These are phyloP conservation scores for Adiantum capillusveneris DNA, from an alignment of 75 land plant genomes.

Conservation along the genomic window DNA sequence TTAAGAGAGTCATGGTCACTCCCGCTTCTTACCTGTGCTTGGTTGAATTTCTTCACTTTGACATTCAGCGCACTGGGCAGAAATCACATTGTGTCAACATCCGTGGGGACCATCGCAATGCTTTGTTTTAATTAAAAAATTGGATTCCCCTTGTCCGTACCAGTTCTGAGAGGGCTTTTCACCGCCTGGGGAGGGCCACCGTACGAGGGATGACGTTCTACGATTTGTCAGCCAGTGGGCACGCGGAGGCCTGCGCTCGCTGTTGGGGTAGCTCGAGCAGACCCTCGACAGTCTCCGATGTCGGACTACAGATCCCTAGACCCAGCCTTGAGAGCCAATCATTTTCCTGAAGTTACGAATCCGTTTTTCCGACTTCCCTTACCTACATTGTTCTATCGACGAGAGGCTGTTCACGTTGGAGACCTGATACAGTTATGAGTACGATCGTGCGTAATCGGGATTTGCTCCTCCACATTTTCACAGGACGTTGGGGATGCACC, in stretches of 20 bases:
- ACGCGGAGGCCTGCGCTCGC: neutral
- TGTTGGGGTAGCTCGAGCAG: neutral
- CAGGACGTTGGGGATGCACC: slow-evolving; percentile 12
- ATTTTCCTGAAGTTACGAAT: slow-evolving; percentile 16
- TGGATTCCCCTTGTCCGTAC: slow-evolving; percentile 31
- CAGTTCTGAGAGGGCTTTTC: slow-evolving; percentile 25
- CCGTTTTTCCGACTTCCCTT: slow-evolving; percentile 8
- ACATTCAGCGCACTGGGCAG: slow-evolving; percentile 36
- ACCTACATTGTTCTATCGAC: slow-evolving; percentile 8
- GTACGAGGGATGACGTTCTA: slow-evolving; percentile 11
- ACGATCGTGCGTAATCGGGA: neutral
- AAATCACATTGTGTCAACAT: slow-evolving; percentile 41
- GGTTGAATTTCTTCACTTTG: slow-evolving; percentile 14
- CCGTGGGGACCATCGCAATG: slow-evolving; percentile 19
- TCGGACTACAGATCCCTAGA: neutral
- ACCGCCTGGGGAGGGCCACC: slow-evolving; percentile 16
- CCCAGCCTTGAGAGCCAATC: slow-evolving; percentile 4
- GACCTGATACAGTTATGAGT: slow-evolving; percentile 12
- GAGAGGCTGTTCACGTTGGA: slow-evolving; percentile 14
- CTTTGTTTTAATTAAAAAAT: slow-evolving; percentile 32
- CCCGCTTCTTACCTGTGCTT: slow-evolving; percentile 32
- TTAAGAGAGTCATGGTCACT: slow-evolving; percentile 14
- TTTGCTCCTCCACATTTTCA: slow-evolving; percentile 9
- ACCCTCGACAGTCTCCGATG: neutral
- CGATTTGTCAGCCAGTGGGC: slow-evolving; percentile 10